Evolutionary conservation across 805 yeast species (phyloP).

Genomic region (Teunomyces stri): DNA sequence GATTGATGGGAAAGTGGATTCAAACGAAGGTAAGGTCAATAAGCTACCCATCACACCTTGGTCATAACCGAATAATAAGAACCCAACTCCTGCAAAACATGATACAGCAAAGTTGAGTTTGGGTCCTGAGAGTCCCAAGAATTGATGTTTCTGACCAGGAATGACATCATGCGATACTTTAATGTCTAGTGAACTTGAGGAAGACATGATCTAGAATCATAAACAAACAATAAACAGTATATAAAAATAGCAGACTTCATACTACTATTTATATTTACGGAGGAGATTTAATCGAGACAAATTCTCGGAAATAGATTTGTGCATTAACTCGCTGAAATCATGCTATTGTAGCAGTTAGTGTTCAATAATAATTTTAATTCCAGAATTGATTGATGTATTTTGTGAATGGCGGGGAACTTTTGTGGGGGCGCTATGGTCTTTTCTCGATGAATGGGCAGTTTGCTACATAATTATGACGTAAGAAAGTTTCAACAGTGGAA

Average conservation of each 20-base stretch:
- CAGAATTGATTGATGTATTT: neutral
- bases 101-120: slow-evolving; percentile 11
- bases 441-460: neutral
- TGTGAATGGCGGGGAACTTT: neutral
- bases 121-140: slow-evolving; percentile 7
- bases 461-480: neutral
- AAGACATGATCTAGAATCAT: neutral
- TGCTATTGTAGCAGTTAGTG: neutral
- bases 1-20: slow-evolving; percentile 16
- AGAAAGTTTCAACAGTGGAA: neutral
- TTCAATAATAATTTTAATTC: neutral
- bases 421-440: neutral
- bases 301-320: neutral
- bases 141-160: slow-evolving; percentile 4
- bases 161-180: neutral
- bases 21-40: slow-evolving; percentile 18
- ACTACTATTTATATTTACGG: neutral
- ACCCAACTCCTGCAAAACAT: slow-evolving; percentile 12
- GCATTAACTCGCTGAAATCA: too few relatives aligned
- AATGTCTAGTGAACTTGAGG: neutral
- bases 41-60: slow-evolving; percentile 41
- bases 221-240: too few relatives aligned
- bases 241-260: too few relatives aligned
- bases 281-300: neutral
- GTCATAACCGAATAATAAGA: slow-evolving; percentile 43